Conservation (phyloP, 1,284 basidiomycete genomes). For the Pseudozyma pruni region DNA sequence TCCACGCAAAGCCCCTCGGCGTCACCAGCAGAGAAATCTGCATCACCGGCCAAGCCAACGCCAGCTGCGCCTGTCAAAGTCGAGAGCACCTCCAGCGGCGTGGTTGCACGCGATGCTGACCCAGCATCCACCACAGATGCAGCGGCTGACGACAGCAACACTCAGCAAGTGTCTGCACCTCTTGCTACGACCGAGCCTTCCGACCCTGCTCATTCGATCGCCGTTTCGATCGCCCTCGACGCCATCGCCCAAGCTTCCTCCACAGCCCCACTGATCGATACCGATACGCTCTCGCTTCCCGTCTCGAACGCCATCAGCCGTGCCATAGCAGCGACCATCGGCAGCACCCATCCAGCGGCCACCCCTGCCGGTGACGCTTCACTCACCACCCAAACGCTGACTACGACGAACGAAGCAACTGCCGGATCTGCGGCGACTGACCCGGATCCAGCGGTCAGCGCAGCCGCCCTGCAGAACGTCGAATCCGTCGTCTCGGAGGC, state of each 20-base stretch:
- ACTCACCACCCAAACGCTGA: slow-evolving; percentile 7
- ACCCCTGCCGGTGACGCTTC: too few relatives aligned
- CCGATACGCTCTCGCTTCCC: slow-evolving; percentile 17
- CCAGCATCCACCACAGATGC: background rate
- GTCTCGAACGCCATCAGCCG: slow-evolving; percentile 37
- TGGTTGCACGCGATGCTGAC: background rate
- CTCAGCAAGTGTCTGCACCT: background rate
- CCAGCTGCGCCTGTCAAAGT: slow-evolving; percentile 6
- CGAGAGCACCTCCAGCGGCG: background rate
- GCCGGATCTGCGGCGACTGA: too few relatives aligned
- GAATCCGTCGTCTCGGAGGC: slow-evolving; percentile 36
- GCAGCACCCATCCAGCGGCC: too few relatives aligned
- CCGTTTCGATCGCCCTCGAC: slow-evolving; percentile 32
- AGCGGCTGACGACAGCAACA: background rate
- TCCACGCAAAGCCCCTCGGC: slow-evolving; percentile 16
- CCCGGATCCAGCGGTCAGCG: slow-evolving; percentile 26
- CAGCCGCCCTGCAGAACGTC: slow-evolving; percentile 34
- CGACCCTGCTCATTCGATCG: slow-evolving; percentile 22
- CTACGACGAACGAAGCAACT: background rate
- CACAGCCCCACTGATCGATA: slow-evolving; percentile 6
- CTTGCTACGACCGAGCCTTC: background rate
- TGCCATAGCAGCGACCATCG: slow-evolving; percentile 37
- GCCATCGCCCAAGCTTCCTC: slow-evolving; percentile 28
- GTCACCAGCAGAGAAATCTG: background rate
- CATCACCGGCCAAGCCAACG: background rate